phyloP scores from a whole-genome alignment of 306 rosid genomes.

The Sophora flavescens region DNA sequence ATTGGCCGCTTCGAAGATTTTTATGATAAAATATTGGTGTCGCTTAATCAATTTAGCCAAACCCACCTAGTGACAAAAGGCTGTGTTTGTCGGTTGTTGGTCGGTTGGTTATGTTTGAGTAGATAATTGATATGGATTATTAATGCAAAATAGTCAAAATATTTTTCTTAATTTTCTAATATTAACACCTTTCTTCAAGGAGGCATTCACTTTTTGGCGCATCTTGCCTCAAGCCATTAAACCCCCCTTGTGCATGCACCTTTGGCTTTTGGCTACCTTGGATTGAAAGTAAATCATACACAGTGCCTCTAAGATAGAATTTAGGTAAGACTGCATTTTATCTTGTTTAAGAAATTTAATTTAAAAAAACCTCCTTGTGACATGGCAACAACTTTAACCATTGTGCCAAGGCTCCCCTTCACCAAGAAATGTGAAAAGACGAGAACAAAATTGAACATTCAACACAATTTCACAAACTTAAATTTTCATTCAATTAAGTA shows the following conservation, averaged over 20 bases:
- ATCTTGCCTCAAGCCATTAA: constrained; percentile 7
- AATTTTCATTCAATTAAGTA: background rate
- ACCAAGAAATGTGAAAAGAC: constrained; percentile 21
- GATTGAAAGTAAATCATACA: constrained; percentile 21
- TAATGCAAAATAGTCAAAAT: background rate
- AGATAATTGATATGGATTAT: background rate
- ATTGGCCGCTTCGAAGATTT: no score
- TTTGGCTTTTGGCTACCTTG: background rate
- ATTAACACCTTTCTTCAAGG: background rate
- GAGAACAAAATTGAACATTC: constrained; percentile 16
- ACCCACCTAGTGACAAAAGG: no score
- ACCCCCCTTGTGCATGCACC: background rate
- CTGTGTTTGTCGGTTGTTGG: no score
- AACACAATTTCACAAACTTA: constrained; percentile 18
- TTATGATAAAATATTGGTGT: no score
- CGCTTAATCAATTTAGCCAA: no score
- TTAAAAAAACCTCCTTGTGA: background rate
- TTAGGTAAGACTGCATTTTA: background rate
- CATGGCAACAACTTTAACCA: background rate
- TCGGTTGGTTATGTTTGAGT: background rate
- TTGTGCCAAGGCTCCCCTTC: background rate
- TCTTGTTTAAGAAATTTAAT: background rate
- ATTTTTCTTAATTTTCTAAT: background rate
- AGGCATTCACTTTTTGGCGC: background rate
- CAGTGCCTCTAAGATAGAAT: constrained; percentile 7